These are phyloP conservation scores for Aspergillus cejpii DNA, from an alignment of 2,329 filamentous ascomycete species.

Conservation along the genomic window DNA sequence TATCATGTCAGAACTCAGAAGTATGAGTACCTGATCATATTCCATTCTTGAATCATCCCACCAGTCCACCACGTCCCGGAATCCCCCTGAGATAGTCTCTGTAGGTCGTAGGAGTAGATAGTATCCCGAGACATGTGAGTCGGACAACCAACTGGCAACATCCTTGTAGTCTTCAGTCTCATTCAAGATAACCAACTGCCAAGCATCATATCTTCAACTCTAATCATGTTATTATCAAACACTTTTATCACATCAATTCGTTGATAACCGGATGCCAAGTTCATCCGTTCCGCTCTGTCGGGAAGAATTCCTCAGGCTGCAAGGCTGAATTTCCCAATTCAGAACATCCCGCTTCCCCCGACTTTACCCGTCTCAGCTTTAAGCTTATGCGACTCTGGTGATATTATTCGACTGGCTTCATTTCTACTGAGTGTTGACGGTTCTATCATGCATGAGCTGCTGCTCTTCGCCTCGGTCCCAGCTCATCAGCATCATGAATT, in stretches of 20 bases:
- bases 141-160: neutral
- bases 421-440: no score
- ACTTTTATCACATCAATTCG: neutral
- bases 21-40: no score
- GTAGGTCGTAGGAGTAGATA: no score
- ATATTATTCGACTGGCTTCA: slow-evolving; percentile 9
- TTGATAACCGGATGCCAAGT: neutral
- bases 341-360: neutral
- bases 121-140: neutral
- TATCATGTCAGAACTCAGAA: neutral
- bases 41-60: neutral
- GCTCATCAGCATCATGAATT: slow-evolving; percentile 53
- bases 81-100: neutral
- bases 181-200: no score
- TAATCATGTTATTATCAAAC: neutral
- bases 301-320: neutral
- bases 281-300: no score
- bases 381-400: no score
- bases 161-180: neutral
- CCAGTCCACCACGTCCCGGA: no score
- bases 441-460: slow-evolving; percentile 54
- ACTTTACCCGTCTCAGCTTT: neutral
- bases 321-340: neutral
- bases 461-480: slow-evolving; percentile 55
- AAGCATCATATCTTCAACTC: neutral